Evolutionary conservation across 768 basidiomycete species (phyloP), one percentile per base, ranked within the genome.

Genomic region (Leccinellum rugosiceps): DNA sequence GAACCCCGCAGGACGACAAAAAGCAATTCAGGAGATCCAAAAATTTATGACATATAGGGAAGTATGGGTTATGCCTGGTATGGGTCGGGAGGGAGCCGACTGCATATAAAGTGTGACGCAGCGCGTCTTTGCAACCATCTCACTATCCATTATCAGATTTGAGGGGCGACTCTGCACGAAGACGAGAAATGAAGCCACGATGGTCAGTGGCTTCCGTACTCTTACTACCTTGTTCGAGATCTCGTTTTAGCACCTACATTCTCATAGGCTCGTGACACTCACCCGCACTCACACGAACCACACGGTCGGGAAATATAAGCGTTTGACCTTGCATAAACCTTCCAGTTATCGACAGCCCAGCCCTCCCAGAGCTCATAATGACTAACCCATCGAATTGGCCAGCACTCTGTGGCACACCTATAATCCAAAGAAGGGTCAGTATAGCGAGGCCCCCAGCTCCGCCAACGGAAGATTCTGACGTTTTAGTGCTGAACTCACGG

Each of bases 401-500:
- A 21, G 31, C 13, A 30, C 58, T 68, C 21, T 32, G 58, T 30
- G 57, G 60, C 9, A 11, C 43, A 21, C 65, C 56, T 2, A 44
- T 52, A 49, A 47, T 65, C 41, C 56, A 59, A 31, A 53, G 3
- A 35, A 49, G 61, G 6, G 34, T 56, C 30, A 64, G 54, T 10
- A 63, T 67, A 30, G 53, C 58, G 28, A 44, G 65, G 34, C 55
- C 49, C 7, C 56, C 58, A 23, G 55, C 26, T 7, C 52, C 28
- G 13, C 65, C 58, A 5, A 58, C n/a, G 17, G 58, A 68, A 26
- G 60, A 63, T 32, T 68, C 63, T 7, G 57, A 63, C 11, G 61
- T 67, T 23, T 45, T 61, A 10, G 65, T 68, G 15, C 58, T 67
- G n/a, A 59, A 47, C 23, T 64, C 59, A 8, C 60, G 68, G 17